These are phyloP conservation scores for Quercus aquifolioides DNA, from an alignment of 306 rosid species.

Conservation along the genomic window DNA sequence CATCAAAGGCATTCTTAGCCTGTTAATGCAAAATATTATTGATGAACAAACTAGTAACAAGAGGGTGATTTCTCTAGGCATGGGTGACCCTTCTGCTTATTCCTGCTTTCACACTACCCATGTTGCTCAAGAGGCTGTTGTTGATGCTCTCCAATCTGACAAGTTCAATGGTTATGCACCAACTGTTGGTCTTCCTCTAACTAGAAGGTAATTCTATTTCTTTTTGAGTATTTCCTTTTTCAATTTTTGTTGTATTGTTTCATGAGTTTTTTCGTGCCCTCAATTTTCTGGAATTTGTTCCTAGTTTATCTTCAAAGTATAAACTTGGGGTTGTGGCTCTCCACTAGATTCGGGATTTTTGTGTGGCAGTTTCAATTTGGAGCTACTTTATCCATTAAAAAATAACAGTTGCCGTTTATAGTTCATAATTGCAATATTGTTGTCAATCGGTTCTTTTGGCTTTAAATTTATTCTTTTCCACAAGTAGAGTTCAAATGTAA, in stretches of 20 bases:
- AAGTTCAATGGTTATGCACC: conserved; percentile 90
- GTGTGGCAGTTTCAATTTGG: no score
- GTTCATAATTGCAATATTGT: no score
- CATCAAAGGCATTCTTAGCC: conserved; percentile 78
- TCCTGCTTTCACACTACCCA: conserved; percentile 55
- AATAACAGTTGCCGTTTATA: no score
- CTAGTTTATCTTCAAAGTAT: no score
- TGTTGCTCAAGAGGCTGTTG: conserved; percentile 56
- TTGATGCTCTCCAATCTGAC: conserved; percentile 50
- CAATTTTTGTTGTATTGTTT: background rate
- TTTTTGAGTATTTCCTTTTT: background rate
- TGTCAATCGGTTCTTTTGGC: no score
- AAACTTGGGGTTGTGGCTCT: no score
- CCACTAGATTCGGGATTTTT: no score
- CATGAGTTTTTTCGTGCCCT: background rate
- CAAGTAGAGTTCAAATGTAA: no score
- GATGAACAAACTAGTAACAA: conserved; percentile 27
- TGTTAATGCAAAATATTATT: conserved; percentile 43
- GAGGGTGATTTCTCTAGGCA: conserved; percentile 64
- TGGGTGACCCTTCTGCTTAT: conserved; percentile 85
- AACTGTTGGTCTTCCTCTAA: conserved; percentile 73
- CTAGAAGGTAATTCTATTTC: conserved; percentile 45
- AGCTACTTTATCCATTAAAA: no score
- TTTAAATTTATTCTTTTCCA: no score
- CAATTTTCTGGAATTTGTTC: conserved; percentile 1